Percentiles rank a stretch among this genome's conserved stretches.
These are phyloP conservation scores for Leptodontidium sp. DNA, from an alignment of 2,329 filamentous ascomycete genomes.

Conservation along the genomic window DNA sequence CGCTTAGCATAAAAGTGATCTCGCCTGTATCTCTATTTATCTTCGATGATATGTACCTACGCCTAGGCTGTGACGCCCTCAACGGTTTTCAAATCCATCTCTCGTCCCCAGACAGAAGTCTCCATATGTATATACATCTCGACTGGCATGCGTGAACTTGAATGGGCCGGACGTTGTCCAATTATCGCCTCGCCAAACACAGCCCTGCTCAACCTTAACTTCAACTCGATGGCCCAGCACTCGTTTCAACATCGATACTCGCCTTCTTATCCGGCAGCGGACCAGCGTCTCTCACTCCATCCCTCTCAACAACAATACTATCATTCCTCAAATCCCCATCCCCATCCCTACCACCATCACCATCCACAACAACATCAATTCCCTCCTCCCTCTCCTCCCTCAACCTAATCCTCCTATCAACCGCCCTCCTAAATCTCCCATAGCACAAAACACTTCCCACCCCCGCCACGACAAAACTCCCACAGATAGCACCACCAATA, in stretches of 20 bases:
- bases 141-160: too few relatives aligned
- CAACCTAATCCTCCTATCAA: conserved; percentile 11
- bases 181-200: too few relatives aligned
- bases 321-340: background rate
- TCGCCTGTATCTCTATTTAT: too few relatives aligned
- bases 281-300: background rate
- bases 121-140: too few relatives aligned
- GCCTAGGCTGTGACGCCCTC: too few relatives aligned
- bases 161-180: too few relatives aligned
- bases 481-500: conserved; percentile 87
- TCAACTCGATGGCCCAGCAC: conserved; percentile 15
- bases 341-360: background rate
- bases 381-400: conserved; percentile 10
- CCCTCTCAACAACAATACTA: background rate
- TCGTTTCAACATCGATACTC: background rate
- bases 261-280: conserved; percentile 13
- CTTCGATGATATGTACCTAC: too few relatives aligned
- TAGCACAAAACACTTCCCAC: conserved; percentile 71
- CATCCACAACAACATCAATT: background rate
- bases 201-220: background rate
- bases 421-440: conserved; percentile 60
- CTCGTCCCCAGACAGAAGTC: too few relatives aligned
- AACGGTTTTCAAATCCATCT: too few relatives aligned
- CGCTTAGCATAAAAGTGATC: too few relatives aligned
- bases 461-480: conserved; percentile 81